Percentiles rank a stretch among this genome's conserved stretches.
Evolutionary conservation across 306 rosid species (phyloP).

Genomic region (Sophora flavescens): DNA sequence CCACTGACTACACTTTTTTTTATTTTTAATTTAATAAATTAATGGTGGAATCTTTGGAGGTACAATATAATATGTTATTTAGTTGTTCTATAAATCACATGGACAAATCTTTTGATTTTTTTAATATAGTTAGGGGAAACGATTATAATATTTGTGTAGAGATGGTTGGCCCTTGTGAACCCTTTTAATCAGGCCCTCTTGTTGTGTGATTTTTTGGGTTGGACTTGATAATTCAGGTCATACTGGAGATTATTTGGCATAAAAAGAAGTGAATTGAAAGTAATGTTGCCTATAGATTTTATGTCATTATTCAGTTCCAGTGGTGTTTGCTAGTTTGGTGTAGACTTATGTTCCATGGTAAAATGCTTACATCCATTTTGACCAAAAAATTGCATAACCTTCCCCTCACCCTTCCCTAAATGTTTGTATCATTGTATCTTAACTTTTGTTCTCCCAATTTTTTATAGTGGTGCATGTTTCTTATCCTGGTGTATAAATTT

Average conservation of each 20-base stretch:
- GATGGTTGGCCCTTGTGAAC: slow-evolving; percentile 5
- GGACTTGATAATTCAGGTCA: slow-evolving; percentile 8
- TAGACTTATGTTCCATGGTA: neutral
- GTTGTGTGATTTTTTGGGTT: slow-evolving; percentile 22
- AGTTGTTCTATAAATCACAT: neutral
- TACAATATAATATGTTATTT: neutral
- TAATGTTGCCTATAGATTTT: neutral
- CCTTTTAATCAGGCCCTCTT: slow-evolving; percentile 30
- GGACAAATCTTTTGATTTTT: neutral
- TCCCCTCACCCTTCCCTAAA: neutral
- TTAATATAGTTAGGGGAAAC: neutral
- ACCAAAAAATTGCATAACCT: neutral
- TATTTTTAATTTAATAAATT: slow-evolving; percentile 27
- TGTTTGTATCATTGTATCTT: neutral
- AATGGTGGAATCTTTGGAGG: neutral
- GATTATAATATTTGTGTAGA: neutral
- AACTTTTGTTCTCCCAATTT: neutral
- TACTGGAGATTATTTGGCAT: neutral
- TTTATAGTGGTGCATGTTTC: neutral
- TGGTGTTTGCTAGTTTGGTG: slow-evolving; percentile 6
- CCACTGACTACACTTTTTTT: neutral
- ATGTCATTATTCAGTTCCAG: slow-evolving; percentile 12
- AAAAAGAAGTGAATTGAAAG: neutral
- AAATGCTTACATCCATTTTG: neutral
- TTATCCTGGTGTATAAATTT: neutral